These are phyloP conservation scores for Nematodospora valgi DNA, from an alignment of 805 yeast genomes.

Conservation along the genomic window DNA sequence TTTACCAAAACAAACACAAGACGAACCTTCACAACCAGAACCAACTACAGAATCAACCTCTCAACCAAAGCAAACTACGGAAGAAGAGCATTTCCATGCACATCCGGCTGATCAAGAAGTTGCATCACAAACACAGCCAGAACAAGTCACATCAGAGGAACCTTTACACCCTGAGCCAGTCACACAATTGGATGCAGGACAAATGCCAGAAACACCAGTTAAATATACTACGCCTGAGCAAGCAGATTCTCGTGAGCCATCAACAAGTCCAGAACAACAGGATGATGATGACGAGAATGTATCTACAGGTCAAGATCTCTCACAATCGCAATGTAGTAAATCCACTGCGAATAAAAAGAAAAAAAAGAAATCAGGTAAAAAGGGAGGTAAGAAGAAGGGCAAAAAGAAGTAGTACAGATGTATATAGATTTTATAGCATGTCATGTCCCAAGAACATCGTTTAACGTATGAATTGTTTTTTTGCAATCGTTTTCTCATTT, in stretches of 20 bases:
- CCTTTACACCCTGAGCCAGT: constrained; percentile 1
- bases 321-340: too few species aligned
- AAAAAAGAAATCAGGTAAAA: constrained; percentile 11
- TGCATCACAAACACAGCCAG: constrained; percentile 1
- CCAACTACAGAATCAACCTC: background rate
- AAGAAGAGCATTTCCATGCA: background rate
- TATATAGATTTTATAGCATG: constrained; percentile 1
- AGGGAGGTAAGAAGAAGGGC: constrained; percentile 10
- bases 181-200: constrained; percentile 1
- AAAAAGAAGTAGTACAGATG: constrained; percentile 9
- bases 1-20: background rate
- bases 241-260: background rate
- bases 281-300: background rate
- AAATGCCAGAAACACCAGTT: too few species aligned
- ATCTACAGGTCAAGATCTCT: background rate
- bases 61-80: background rate
- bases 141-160: background rate
- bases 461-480: too few species aligned
- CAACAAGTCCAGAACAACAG: background rate
- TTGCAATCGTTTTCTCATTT: too few species aligned
- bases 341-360: constrained; percentile 10
- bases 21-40: constrained; percentile 1
- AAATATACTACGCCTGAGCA: too few species aligned
- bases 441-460: too few species aligned
- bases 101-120: background rate